A percentile compares a stretch with the other conserved stretches of the same genome.
phyloP scores from a whole-genome alignment of 805 yeast genomes.

The Candida succiphila region DNA sequence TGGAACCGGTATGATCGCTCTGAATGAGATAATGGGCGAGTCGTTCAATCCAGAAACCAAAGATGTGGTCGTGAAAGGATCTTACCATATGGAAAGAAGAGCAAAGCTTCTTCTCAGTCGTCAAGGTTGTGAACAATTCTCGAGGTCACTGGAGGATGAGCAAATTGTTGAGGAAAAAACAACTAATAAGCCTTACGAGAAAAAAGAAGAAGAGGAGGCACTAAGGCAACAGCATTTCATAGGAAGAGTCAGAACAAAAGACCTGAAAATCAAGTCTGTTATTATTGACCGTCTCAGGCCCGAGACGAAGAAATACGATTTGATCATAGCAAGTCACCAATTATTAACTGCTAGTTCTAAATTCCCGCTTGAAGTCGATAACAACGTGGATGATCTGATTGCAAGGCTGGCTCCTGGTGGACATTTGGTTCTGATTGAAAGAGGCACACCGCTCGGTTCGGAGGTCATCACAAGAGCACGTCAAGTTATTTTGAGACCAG shows the following conservation, averaged over 20 bases:
- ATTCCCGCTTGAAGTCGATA: constrained; percentile 70
- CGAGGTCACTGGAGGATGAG: constrained; percentile 11
- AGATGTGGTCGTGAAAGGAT: constrained; percentile 65
- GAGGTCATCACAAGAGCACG: constrained; percentile 86
- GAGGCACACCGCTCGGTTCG: constrained; percentile 86
- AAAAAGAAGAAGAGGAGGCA: constrained; percentile 12
- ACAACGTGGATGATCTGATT: constrained; percentile 47
- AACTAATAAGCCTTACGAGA: constrained; percentile 2
- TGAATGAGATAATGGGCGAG: constrained; percentile 72
- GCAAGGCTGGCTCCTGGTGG: constrained; percentile 69
- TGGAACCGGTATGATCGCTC: constrained; percentile 80
- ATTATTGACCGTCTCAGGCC: constrained; percentile 44
- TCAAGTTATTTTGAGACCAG: constrained; percentile 85
- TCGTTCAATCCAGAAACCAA: constrained; percentile 51
- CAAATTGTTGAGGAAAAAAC: constrained; percentile 6
- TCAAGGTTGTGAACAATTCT: constrained; percentile 41
- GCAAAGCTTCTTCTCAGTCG: constrained; percentile 71
- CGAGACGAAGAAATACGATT: constrained; percentile 49
- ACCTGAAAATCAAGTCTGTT: constrained; percentile 43
- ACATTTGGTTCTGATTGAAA: constrained; percentile 65
- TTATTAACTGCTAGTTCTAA: constrained; percentile 46
- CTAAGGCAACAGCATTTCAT: constrained; percentile 27
- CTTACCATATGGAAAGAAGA: constrained; percentile 62
- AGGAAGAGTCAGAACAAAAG: constrained; percentile 48
- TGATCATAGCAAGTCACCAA: constrained; percentile 78